phyloP scores from a whole-genome alignment of 192 early-diverging fungal genomes.

The Backusella liffmaniae region DNA sequence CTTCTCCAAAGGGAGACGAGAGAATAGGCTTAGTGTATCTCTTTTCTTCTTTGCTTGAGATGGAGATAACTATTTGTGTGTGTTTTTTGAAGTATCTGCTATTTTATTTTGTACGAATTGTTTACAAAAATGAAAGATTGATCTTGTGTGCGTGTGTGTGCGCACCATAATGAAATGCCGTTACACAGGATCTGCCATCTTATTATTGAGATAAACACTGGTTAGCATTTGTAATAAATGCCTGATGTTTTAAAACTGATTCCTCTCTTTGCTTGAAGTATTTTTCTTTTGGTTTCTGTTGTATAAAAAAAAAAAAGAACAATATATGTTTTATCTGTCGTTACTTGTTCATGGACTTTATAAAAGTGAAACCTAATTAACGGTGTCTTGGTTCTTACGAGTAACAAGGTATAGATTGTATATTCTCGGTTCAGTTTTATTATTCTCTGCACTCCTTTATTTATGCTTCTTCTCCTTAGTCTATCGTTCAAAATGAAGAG shows the following conservation, averaged over 20 bases:
- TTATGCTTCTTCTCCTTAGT: not conserved
- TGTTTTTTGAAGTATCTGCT: not conserved
- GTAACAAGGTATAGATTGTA: not conserved
- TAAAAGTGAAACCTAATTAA: not conserved
- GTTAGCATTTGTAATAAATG: too few relatives aligned
- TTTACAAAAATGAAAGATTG: too few relatives aligned
- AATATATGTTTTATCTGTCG: too few relatives aligned
- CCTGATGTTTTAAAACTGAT: too few relatives aligned
- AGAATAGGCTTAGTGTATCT: not conserved
- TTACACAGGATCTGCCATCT: too few relatives aligned
- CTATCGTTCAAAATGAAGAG: not conserved
- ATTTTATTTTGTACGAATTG: too few relatives aligned
- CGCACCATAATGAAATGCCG: too few relatives aligned
- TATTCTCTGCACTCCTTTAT: not conserved
- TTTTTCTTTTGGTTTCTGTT: too few relatives aligned
- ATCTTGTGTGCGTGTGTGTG: too few relatives aligned
- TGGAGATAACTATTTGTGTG: not conserved
- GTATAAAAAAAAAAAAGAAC: too few relatives aligned
- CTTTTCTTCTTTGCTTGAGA: not conserved
- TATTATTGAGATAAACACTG: too few relatives aligned
- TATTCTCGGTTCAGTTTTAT: not conserved
- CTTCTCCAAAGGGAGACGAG: not conserved
- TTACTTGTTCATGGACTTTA: not conserved
- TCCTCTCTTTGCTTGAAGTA: too few relatives aligned
- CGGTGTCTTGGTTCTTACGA: not conserved